Conservation (phyloP, 495 filamentous ascomycete species). For the Durotheca rogersii region DNA sequence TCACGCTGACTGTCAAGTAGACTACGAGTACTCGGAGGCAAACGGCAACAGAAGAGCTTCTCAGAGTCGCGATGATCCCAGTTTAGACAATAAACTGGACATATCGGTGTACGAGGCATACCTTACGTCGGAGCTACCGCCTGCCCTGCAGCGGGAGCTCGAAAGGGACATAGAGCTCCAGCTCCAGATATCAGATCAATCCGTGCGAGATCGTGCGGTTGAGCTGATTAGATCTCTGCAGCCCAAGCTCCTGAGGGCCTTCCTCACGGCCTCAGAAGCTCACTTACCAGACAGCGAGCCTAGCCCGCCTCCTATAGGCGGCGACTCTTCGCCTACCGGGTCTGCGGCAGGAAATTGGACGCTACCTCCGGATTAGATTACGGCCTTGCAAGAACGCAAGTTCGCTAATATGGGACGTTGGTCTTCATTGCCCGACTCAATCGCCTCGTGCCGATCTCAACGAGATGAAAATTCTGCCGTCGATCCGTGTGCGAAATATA, state of each 20-base stretch:
- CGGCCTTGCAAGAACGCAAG: not conserved
- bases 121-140: not conserved
- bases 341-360: too few species aligned
- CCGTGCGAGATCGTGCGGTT: not conserved
- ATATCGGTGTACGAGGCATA: not conserved
- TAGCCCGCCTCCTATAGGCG: not conserved
- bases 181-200: not conserved
- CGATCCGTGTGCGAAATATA: not conserved
- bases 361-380: too few species aligned
- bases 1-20: not conserved
- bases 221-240: not conserved
- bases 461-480: not conserved
- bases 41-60: not conserved
- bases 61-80: not conserved
- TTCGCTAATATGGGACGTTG: not conserved
- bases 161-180: not conserved
- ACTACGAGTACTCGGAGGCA: not conserved
- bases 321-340: not conserved
- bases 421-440: not conserved
- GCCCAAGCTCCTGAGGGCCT: not conserved
- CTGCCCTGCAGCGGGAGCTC: not conserved
- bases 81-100: not conserved
- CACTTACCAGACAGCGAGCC: not conserved
- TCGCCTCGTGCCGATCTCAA: not conserved
- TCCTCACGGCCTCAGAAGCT: not conserved